phyloP scores from a whole-genome alignment of 106 monocot species.

The Vanilla planifolia region DNA sequence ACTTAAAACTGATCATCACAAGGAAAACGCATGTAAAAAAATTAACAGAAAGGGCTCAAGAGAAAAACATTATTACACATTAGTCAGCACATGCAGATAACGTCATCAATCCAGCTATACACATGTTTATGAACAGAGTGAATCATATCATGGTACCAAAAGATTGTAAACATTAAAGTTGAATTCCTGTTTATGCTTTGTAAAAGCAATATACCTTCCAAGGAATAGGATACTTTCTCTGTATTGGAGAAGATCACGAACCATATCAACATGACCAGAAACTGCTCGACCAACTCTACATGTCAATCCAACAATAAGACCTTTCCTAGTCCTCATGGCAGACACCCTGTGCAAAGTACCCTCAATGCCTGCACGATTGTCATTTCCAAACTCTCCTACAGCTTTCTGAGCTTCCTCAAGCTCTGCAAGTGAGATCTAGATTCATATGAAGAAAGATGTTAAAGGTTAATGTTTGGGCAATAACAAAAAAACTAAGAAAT shows the following conservation, averaged over 20 bases:
- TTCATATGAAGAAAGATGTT: neutral
- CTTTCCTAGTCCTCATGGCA: slow-evolving; percentile 93
- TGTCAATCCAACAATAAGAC: slow-evolving; percentile 80
- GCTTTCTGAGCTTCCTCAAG: slow-evolving; percentile 79
- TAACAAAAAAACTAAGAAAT: neutral
- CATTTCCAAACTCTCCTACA: slow-evolving; percentile 92
- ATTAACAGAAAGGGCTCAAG: too few relatives aligned
- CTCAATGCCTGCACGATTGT: slow-evolving; percentile 91
- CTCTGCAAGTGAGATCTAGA: slow-evolving; percentile 76
- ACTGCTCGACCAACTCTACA: slow-evolving; percentile 93
- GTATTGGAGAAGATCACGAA: slow-evolving; percentile 73
- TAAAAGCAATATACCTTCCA: slow-evolving; percentile 51
- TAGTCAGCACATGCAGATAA: too few relatives aligned
- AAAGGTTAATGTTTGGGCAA: neutral
- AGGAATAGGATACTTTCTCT: slow-evolving; percentile 86
- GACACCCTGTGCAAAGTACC: slow-evolving; percentile 91
- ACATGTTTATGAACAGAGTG: too few relatives aligned
- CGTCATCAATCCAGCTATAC: too few relatives aligned
- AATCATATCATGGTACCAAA: too few relatives aligned
- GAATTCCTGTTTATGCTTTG: too few relatives aligned
- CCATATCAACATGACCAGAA: slow-evolving; percentile 85
- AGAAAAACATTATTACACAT: too few relatives aligned
- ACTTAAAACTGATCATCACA: too few relatives aligned
- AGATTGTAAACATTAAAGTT: too few relatives aligned
- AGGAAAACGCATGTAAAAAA: too few relatives aligned